Evolutionary conservation across 2,329 filamentous ascomycete genomes (phyloP).

Genomic region (Talaromyces piceae): DNA sequence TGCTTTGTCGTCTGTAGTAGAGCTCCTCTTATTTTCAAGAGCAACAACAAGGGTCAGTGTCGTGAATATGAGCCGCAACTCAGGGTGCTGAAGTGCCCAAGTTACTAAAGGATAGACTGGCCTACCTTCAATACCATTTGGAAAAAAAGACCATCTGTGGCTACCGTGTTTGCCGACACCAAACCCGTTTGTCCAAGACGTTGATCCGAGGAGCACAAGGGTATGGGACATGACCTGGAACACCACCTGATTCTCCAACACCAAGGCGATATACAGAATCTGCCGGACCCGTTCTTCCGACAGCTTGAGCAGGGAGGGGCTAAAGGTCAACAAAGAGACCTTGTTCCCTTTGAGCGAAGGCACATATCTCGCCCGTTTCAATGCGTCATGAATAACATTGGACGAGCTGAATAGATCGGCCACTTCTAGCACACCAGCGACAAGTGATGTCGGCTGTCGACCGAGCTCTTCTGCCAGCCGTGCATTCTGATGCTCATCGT

Average conservation of each 20-base stretch:
- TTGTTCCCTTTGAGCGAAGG: slow-evolving; percentile 25
- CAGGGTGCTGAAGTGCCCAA: too few species aligned
- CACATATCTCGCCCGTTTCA: slow-evolving; percentile 21
- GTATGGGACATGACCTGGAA: slow-evolving; percentile 26
- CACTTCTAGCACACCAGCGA: slow-evolving; percentile 26
- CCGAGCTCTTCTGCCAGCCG: slow-evolving; percentile 21
- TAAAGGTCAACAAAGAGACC: slow-evolving; percentile 18
- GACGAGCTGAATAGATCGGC: slow-evolving; percentile 30
- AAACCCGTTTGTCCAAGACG: slow-evolving; percentile 22
- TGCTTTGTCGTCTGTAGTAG: slow-evolving; percentile 33
- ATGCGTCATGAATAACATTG: slow-evolving; percentile 15
- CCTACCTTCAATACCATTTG: slow-evolving; percentile 34
- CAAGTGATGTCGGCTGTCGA: slow-evolving; percentile 21
- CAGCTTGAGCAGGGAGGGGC: slow-evolving; percentile 20
- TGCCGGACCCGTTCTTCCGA: slow-evolving; percentile 35
- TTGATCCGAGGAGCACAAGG: slow-evolving; percentile 31
- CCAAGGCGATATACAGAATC: slow-evolving; percentile 29
- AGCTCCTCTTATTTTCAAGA: slow-evolving; percentile 30
- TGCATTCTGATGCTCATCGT: slow-evolving; percentile 12
- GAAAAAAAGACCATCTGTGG: slow-evolving; percentile 31
- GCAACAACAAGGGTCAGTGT: not conserved
- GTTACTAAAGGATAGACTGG: not conserved
- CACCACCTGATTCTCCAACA: slow-evolving; percentile 22
- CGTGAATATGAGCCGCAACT: too few species aligned
- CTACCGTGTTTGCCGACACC: slow-evolving; percentile 17